These are phyloP conservation scores for Ceratobasidium sp. DNA, from an alignment of 1,284 basidiomycete species.

Conservation along the genomic window DNA sequence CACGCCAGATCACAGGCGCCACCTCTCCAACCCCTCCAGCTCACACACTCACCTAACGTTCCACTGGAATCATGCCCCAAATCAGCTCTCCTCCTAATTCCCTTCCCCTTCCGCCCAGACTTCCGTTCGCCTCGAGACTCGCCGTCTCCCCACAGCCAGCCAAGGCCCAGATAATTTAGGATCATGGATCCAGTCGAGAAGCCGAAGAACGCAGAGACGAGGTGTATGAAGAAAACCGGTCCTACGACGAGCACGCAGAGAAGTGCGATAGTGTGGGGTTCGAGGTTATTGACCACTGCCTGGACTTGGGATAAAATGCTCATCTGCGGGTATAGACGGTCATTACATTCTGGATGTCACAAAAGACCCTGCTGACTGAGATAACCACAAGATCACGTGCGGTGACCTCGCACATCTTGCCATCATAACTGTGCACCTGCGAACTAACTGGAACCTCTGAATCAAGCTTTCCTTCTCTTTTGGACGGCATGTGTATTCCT, in stretches of 20 bases:
- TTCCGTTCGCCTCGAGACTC: conserved; percentile 31
- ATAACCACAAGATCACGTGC: neutral
- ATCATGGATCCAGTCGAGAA: conserved; percentile 30
- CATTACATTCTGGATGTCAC: conserved; percentile 31
- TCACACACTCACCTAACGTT: conserved; percentile 11
- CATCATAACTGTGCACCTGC: no score
- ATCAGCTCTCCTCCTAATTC: conserved; percentile 38
- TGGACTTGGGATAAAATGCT: conserved; percentile 41
- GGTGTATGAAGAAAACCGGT: conserved; percentile 9
- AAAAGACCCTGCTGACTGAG: conserved; percentile 15
- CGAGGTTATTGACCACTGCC: conserved; percentile 17
- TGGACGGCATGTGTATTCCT: no score
- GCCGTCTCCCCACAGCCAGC: conserved; percentile 37
- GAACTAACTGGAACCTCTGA: no score
- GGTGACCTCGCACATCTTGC: neutral
- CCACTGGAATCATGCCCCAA: conserved; percentile 8
- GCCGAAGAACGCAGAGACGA: conserved; percentile 40
- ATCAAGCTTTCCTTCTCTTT: no score
- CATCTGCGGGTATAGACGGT: conserved; percentile 33
- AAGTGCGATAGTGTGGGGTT: conserved; percentile 32
- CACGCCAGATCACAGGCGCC: conserved; percentile 1
- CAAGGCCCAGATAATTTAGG: conserved; percentile 25
- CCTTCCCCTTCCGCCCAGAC: conserved; percentile 9
- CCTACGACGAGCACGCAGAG: conserved; percentile 26
- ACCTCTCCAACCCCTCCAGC: neutral